Evolutionary conservation across 1,284 basidiomycete species (phyloP).

Genomic region (Puccinia coronata): DNA sequence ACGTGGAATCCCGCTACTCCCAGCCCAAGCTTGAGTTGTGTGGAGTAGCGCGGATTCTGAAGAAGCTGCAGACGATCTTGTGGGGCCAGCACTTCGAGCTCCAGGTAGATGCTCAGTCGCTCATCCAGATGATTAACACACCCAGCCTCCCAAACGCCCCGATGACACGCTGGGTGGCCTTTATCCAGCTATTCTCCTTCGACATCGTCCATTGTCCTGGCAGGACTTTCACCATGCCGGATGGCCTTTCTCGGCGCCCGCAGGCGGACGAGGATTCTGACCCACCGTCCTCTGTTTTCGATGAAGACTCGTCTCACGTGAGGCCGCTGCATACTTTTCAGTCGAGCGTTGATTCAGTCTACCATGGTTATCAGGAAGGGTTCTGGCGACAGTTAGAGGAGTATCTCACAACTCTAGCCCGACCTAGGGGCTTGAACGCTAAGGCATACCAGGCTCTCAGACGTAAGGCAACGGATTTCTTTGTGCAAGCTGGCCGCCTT

Average conservation of each 20-base stretch:
- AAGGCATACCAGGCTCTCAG: no score
- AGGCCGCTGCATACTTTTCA: no score
- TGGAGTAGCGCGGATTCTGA: slow-evolving; percentile 1
- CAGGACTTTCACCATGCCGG: slow-evolving; percentile 21
- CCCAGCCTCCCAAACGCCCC: slow-evolving; percentile 15
- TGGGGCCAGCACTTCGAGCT: slow-evolving; percentile 20
- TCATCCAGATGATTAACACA: slow-evolving; percentile 6
- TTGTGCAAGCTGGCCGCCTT: no score
- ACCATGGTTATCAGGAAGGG: no score
- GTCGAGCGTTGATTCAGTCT: no score
- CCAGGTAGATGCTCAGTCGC: neutral
- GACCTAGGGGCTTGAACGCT: no score
- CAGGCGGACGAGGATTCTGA: neutral
- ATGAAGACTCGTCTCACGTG: no score
- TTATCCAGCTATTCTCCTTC: slow-evolving; percentile 28
- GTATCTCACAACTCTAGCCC: no score
- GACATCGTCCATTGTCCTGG: neutral
- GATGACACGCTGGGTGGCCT: slow-evolving; percentile 19
- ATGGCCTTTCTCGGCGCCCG: neutral
- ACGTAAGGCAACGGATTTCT: no score
- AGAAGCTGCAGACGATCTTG: neutral
- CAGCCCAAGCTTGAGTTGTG: slow-evolving; percentile 9
- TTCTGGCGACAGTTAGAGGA: no score
- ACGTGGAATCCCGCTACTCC: slow-evolving; percentile 2
- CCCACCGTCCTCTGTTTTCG: no score